A percentile compares a stretch with the other conserved stretches of the same genome.
These are phyloP conservation scores for Suillus fuscotomentosus DNA, from an alignment of 768 basidiomycete species.

Conservation along the genomic window DNA sequence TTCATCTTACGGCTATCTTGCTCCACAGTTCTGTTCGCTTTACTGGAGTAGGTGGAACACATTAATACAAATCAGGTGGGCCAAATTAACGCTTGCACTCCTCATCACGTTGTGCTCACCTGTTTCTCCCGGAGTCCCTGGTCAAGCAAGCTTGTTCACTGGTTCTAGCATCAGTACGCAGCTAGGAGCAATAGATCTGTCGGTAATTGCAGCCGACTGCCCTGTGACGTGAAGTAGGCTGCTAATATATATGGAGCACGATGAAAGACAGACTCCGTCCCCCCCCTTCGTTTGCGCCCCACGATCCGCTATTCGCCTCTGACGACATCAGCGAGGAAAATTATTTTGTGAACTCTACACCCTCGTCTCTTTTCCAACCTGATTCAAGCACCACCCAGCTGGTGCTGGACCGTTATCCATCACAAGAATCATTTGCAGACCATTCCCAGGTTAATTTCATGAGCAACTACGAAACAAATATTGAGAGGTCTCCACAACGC, in stretches of 20 bases:
- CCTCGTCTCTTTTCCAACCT: conserved; percentile 40
- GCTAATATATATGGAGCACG: not conserved
- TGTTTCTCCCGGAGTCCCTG: not conserved
- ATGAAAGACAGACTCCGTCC: conserved; percentile 16
- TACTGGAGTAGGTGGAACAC: not conserved
- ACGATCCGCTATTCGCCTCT: conserved; percentile 11
- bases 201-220: conserved; percentile 7
- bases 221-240: conserved; percentile 7
- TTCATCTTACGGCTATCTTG: not conserved
- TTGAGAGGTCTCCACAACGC: not conserved
- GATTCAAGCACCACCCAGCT: conserved; percentile 34
- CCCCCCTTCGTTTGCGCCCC: conserved; percentile 12
- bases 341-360: conserved; percentile 11
- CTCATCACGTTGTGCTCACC: not conserved
- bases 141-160: not conserved
- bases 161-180: not conserved
- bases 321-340: conserved; percentile 18
- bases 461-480: conserved; percentile 15
- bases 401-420: conserved; percentile 19
- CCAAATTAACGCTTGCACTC: not conserved
- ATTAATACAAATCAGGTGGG: not conserved
- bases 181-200: not conserved
- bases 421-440: conserved; percentile 23
- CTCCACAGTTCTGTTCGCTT: not conserved
- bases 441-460: conserved; percentile 21